Base-by-base conservation (phyloP, 306 rosid species). In the Cicer bijugum region DNA sequence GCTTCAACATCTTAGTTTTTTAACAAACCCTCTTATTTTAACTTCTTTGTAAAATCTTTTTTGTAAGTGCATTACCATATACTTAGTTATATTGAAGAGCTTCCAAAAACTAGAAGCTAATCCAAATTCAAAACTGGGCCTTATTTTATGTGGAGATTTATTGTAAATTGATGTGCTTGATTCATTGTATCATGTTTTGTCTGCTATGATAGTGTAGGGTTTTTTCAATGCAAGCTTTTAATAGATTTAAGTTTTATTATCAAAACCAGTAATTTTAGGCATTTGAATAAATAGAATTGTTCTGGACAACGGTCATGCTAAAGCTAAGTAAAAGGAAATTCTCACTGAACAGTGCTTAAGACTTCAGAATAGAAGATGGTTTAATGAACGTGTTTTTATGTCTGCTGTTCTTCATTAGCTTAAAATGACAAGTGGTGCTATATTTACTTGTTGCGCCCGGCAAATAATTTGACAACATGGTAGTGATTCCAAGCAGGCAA, bases 401-500 rank as follows among this genome's bases (percentile, higher is more conserved):
- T 66, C 17, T 9, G 11, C 48, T 28, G n/a, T 76, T 53, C 6
- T 14, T 69, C 17, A 12, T 59, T 35, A 3, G 78, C 40, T 5
- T 46, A 35, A 51, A 59, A 42, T 75, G 46, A 51, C 51, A 19
- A 55, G 4, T n/a, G 12, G 39, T 70, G 52, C 57, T 69, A 47
- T 51, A 47, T 14, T 64, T 74, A 46, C 76, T 43, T 75, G 40
- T 71, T 72, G 60, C 53, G 60, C 42, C 43, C 12, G 57, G 42
- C 40, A 68, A 56, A 28, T 47, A 14, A 68, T 63, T 75, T 85
- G 83, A 81, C 66, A 19, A 55, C 52, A 11, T 12, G 46, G 15
- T 72, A 64, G 60, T 79, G 61, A 66, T 71, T 78, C 15, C 63
- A 17, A 67, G 16, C 86, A 94, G 99, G 99, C 95, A 72, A 91